A percentile compares a stretch with the other conserved stretches of the same genome.
Evolutionary conservation across 2,329 filamentous ascomycete species (phyloP).

Genomic region (Arachnomyces sp.): DNA sequence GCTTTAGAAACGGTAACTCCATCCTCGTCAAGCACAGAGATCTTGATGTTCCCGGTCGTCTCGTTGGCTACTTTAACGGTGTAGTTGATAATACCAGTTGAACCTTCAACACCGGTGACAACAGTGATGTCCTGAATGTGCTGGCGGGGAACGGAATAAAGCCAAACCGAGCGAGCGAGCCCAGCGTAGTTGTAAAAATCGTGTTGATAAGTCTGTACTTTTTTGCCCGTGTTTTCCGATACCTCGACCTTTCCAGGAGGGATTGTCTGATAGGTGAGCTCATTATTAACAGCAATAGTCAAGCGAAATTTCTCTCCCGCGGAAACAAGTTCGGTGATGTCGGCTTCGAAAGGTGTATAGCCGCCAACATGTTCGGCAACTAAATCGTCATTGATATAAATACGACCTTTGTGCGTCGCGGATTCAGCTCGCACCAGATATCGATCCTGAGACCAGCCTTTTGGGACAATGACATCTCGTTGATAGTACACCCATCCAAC

Average conservation of each 20-base stretch:
- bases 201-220: conserved; percentile 20
- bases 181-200: conserved; percentile 27
- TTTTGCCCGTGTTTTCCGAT: conserved; percentile 9
- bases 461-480: conserved; percentile 18
- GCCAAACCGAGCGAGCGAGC: conserved; percentile 21
- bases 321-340: conserved; percentile 15
- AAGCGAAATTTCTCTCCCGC: conserved; percentile 20
- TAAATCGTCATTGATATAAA: conserved; percentile 21
- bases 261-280: conserved; percentile 22
- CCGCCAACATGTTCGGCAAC: conserved; percentile 20
- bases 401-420: conserved; percentile 20
- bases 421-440: conserved; percentile 21
- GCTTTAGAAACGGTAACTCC: no score
- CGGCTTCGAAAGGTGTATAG: conserved; percentile 22
- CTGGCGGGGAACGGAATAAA: conserved; percentile 18
- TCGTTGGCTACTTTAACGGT: no score
- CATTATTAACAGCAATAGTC: conserved; percentile 25
- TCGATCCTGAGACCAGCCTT: conserved; percentile 11
- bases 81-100: conserved; percentile 6
- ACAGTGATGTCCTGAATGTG: conserved; percentile 19
- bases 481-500: conserved; percentile 28
- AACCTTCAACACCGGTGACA: conserved; percentile 12
- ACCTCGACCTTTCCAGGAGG: conserved; percentile 17
- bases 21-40: no score
- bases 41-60: no score